These are phyloP conservation scores for Phytophthora nicotianae DNA, from an alignment of 352 stramenopile genomes.

Conservation along the genomic window DNA sequence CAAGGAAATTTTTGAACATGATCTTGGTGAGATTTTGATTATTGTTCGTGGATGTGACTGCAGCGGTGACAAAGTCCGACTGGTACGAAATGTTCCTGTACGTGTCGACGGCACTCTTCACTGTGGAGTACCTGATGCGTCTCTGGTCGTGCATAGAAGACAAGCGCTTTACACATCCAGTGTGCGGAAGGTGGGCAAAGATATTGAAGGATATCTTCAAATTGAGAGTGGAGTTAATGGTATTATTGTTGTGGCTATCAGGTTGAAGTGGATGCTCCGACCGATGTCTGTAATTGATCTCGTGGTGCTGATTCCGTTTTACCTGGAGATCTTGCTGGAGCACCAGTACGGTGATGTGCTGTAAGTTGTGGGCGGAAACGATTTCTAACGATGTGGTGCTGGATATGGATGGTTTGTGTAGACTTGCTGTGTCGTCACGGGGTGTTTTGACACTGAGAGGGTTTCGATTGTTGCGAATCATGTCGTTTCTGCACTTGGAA, in stretches of 20 bases:
- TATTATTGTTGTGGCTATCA: conserved; percentile 18
- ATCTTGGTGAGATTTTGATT: too few relatives aligned
- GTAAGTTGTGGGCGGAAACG: not conserved
- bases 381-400: conserved; percentile 3
- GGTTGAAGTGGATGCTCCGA: conserved; percentile 77
- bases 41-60: not conserved
- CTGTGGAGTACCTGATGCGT: conserved; percentile 72
- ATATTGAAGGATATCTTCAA: not conserved
- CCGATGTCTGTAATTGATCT: conserved; percentile 86
- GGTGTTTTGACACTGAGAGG: conserved; percentile 73
- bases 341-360: conserved; percentile 43
- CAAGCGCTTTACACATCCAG: conserved; percentile 52
- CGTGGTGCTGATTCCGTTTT: conserved; percentile 78
- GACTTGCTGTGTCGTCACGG: conserved; percentile 43
- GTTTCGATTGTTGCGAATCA: conserved; percentile 73
- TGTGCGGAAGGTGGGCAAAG: conserved; percentile 54
- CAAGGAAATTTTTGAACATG: not conserved
- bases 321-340: conserved; percentile 77
- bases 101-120: conserved; percentile 76
- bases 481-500: conserved; percentile 83
- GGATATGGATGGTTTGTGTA: conserved; percentile 19
- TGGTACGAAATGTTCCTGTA: conserved; percentile 86
- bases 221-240: not conserved
- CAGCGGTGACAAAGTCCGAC: conserved; percentile 42
- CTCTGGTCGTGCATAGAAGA: conserved; percentile 88